Percentiles rank a stretch among this genome's conserved stretches.
Evolutionary conservation across 805 yeast genomes (phyloP).

Genomic region (Candida ponderosae): DNA sequence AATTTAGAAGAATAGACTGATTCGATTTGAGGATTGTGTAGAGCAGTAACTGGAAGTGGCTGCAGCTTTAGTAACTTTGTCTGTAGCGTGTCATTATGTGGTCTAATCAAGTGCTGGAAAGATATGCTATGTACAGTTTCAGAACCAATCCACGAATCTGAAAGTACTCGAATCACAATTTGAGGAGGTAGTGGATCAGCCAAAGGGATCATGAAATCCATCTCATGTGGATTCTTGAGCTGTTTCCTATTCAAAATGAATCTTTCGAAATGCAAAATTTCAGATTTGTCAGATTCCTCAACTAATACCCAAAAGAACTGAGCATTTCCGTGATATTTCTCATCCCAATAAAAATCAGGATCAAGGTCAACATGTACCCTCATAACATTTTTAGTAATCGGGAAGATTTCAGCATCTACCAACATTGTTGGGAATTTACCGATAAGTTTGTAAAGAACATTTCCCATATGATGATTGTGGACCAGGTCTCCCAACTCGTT

Average conservation of each 20-base stretch:
- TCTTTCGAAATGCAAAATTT: constrained; percentile 76
- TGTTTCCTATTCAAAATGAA: constrained; percentile 58
- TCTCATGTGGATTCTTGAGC: constrained; percentile 47
- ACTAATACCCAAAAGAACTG: constrained; percentile 91
- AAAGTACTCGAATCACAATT: constrained; percentile 66
- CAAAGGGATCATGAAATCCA: constrained; percentile 90
- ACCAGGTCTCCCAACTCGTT: constrained; percentile 84
- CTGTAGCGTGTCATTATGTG: constrained; percentile 78
- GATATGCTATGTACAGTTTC: constrained; percentile 73
- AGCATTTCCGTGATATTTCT: constrained; percentile 67
- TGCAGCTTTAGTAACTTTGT: constrained; percentile 74
- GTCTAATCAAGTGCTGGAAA: constrained; percentile 83
- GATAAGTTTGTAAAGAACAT: constrained; percentile 46
- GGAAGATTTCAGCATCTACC: constrained; percentile 78
- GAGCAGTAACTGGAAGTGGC: constrained; percentile 79
- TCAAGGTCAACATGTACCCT: constrained; percentile 63
- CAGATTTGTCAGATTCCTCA: constrained; percentile 72
- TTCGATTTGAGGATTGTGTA: constrained; percentile 63
- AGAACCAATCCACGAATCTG: constrained; percentile 87
- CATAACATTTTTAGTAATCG: constrained; percentile 82
- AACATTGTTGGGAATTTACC: constrained; percentile 69
- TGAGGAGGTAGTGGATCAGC: constrained; percentile 89
- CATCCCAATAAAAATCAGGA: constrained; percentile 86
- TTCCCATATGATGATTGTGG: constrained; percentile 74
- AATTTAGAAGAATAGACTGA: constrained; percentile 59